Evolutionary conservation across 192 early-diverging fungal species (phyloP).

Genomic region (Dissophora globulifera): DNA sequence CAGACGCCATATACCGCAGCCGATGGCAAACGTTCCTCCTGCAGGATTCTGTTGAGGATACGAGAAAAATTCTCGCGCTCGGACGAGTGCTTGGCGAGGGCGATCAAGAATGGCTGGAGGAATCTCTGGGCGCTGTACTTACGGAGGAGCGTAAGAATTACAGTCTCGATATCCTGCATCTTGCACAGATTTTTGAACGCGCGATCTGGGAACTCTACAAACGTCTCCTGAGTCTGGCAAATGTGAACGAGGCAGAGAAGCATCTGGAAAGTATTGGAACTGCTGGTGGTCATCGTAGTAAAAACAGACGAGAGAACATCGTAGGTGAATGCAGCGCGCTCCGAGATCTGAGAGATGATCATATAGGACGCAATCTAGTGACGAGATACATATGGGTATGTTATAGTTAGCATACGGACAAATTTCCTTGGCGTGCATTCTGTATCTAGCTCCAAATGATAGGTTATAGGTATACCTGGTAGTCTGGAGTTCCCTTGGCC

Average conservation of each 20-base stretch:
- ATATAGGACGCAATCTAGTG: conserved; percentile 66
- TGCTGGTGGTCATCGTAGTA: conserved; percentile 52
- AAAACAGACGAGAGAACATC: conserved; percentile 60
- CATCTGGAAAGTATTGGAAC: conserved; percentile 41
- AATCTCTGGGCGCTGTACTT: conserved; percentile 61
- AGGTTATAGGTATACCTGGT: conserved; percentile 57
- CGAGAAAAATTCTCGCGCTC: conserved; percentile 28
- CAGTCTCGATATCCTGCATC: conserved; percentile 40
- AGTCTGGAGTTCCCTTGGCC: conserved; percentile 53
- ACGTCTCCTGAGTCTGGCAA: conserved; percentile 63
- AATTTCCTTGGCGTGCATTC: too few relatives aligned
- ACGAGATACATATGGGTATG: too few relatives aligned
- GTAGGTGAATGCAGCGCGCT: conserved; percentile 55
- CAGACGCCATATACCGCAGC: conserved; percentile 48
- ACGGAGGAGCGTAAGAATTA: conserved; percentile 30
- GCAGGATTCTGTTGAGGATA: conserved; percentile 50
- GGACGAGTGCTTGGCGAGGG: conserved; percentile 35
- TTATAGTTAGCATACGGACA: too few relatives aligned
- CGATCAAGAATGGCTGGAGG: conserved; percentile 51
- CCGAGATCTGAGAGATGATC: conserved; percentile 72
- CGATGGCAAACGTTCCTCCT: conserved; percentile 46
- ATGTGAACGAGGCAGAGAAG: conserved; percentile 63
- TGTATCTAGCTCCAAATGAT: too few relatives aligned
- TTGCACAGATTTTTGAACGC: conserved; percentile 35
- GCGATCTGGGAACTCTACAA: conserved; percentile 37